These are phyloP conservation scores for Lipomyces orientalis DNA, from an alignment of 805 yeast genomes.

Conservation along the genomic window DNA sequence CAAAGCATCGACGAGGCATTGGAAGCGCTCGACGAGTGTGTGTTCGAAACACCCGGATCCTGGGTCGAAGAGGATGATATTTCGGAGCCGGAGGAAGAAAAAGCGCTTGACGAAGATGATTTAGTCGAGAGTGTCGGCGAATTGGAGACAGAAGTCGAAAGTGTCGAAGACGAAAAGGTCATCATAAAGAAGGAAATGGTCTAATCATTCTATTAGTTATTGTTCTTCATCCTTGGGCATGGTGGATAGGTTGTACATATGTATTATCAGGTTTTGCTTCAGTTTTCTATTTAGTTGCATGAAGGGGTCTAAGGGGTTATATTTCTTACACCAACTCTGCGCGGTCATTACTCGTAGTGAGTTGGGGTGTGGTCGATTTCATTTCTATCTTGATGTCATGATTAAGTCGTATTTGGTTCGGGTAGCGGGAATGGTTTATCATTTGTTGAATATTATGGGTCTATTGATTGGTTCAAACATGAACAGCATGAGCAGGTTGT, in stretches of 20 bases:
- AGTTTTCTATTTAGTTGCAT: neutral
- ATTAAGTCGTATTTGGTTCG: neutral
- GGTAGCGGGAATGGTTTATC: too few species aligned
- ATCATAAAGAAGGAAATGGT: neutral
- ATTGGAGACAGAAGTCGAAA: slow-evolving; percentile 5
- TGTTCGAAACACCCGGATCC: slow-evolving; percentile 33
- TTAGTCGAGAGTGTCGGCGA: neutral
- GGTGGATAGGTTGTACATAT: neutral
- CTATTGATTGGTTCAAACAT: too few species aligned
- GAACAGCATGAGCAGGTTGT: too few species aligned
- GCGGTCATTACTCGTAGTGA: neutral
- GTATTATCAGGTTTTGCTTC: neutral
- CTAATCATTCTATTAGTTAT: neutral
- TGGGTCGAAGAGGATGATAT: slow-evolving; percentile 30
- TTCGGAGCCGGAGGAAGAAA: slow-evolving; percentile 14
- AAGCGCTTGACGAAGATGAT: slow-evolving; percentile 3
- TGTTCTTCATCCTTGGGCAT: neutral
- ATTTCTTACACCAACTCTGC: neutral
- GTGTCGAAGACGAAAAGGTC: slow-evolving; percentile 3
- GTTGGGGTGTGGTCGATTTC: neutral
- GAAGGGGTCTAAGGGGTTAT: neutral
- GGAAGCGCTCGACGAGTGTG: slow-evolving; percentile 49
- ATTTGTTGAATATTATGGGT: too few species aligned
- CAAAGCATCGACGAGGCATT: slow-evolving; percentile 65
- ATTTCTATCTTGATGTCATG: neutral